Conservation (phyloP, 208 protist genomes). For the Wallacemonas sp. region DNA sequence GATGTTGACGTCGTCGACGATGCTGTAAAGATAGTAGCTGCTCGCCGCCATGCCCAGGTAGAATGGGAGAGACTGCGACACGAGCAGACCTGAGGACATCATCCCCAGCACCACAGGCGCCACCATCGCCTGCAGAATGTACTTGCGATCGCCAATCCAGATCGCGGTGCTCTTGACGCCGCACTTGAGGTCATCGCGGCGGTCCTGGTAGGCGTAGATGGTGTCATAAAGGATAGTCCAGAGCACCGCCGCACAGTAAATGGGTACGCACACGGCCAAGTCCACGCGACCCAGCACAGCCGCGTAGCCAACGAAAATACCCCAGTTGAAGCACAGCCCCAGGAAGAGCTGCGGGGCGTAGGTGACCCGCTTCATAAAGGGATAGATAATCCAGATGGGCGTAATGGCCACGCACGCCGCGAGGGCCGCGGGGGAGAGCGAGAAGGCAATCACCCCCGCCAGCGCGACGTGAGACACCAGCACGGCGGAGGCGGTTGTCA, state of each 20-base stretch:
- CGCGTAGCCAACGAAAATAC: constrained; percentile 89
- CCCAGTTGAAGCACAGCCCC: constrained; percentile 80
- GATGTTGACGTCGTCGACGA: constrained; percentile 88
- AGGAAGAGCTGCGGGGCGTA: constrained; percentile 79
- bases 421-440: constrained; percentile 70
- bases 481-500: constrained; percentile 47
- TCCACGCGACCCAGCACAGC: constrained; percentile 80
- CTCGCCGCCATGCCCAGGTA: constrained; percentile 61
- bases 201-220: constrained; percentile 85
- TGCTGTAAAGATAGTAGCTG: constrained; percentile 62
- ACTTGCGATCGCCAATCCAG: constrained; percentile 80
- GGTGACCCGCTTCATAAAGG: constrained; percentile 85
- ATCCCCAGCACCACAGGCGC: constrained; percentile 43
- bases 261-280: constrained; percentile 63
- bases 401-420: constrained; percentile 53
- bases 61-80: constrained; percentile 73
- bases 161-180: constrained; percentile 84
- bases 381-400: constrained; percentile 69
- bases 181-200: constrained; percentile 70
- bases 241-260: constrained; percentile 64
- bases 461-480: constrained; percentile 43
- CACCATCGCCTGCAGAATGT: constrained; percentile 69
- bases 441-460: constrained; percentile 59
- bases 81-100: constrained; percentile 59
- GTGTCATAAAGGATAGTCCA: constrained; percentile 88